Base-by-base conservation (phyloP, 129 eudicot genomes). In the Heracleum sosnowskyi region DNA sequence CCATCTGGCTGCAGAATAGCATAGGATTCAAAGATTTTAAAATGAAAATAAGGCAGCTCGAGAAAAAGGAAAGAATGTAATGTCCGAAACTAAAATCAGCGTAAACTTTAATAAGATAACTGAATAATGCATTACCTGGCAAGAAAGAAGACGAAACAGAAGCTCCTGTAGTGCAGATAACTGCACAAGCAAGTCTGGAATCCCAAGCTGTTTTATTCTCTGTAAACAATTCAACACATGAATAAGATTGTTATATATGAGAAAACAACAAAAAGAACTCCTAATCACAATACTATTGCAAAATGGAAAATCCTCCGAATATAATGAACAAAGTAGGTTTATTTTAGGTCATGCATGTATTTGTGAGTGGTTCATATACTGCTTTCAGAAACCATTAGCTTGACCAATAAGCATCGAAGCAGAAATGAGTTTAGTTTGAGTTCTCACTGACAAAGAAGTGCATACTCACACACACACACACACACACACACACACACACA, bases 91-190 rank as follows among this genome's bases (percentile, higher is more conserved):
- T 63, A 33, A 31, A 66, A 60, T 9, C 68, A 60, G 3, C 29
- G 4, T 7, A 34, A 39, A 41, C 47, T 49, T 26, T 60, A 46
- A 74, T 9, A 78, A 45, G 35, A 79, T 20, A 69, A 79, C 40
- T 42, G 34, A 39, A 71, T 24, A 40, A 60, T 64, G 22, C 81
- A 77, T 73, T 60, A 85, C 97, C 97, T 86, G 87, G 79, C 93
- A 87, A 71, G 80, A 86, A 66, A 91, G 87, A 77, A 91, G 90
- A 77, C 97, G 91, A 79, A 86, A 89, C 16, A 91, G 83, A 82
- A 91, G 93, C 46, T 86, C 87, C 69, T 91, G 93, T 83, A 91
- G 69, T 76, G 86, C 82, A 71, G 97, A 93, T 84, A 91, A 81
- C 66, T 87, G 90, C 82, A 85, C 93, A 36, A 91, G 89, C 83